A percentile compares a stretch with the other conserved stretches of the same genome.
Conservation (phyloP, 805 yeast genomes). For the Kurtzmaniella cleridarum region DNA sequence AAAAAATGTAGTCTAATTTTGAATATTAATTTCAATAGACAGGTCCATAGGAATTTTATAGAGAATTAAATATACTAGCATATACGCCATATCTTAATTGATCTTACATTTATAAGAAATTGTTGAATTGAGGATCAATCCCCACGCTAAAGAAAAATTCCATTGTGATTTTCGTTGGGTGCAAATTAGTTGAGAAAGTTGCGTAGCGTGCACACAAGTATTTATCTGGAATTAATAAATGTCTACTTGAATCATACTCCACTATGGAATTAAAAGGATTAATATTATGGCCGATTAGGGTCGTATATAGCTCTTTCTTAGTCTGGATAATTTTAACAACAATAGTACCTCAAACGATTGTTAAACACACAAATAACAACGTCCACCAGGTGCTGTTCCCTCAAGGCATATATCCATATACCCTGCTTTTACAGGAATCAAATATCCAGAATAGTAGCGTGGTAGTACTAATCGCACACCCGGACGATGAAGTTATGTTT, state of each 20-base stretch:
- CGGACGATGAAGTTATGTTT: constrained; percentile 98
- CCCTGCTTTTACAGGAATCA: constrained; percentile 30
- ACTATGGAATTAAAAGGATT: not conserved
- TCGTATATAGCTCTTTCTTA: constrained; percentile 21
- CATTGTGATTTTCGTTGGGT: no score
- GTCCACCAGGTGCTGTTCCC: constrained; percentile 21
- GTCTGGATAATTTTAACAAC: constrained; percentile 38
- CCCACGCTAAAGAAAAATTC: no score
- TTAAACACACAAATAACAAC: constrained; percentile 23
- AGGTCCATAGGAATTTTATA: no score
- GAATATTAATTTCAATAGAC: no score
- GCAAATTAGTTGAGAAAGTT: no score
- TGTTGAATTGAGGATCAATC: no score
- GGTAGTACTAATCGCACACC: constrained; percentile 78
- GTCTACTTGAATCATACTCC: no score
- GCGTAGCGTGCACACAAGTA: no score
- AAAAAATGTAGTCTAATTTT: constrained; percentile 22
- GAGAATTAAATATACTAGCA: no score
- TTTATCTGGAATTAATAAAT: no score
- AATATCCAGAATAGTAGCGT: constrained; percentile 32
- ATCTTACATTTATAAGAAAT: no score
- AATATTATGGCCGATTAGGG: constrained; percentile 3
- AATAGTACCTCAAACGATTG: constrained; percentile 30
- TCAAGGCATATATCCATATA: constrained; percentile 26
- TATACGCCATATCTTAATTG: no score